Evolutionary conservation across 1,139 yeast species (phyloP).

Genomic region (Entelexis paramagnoliae): DNA sequence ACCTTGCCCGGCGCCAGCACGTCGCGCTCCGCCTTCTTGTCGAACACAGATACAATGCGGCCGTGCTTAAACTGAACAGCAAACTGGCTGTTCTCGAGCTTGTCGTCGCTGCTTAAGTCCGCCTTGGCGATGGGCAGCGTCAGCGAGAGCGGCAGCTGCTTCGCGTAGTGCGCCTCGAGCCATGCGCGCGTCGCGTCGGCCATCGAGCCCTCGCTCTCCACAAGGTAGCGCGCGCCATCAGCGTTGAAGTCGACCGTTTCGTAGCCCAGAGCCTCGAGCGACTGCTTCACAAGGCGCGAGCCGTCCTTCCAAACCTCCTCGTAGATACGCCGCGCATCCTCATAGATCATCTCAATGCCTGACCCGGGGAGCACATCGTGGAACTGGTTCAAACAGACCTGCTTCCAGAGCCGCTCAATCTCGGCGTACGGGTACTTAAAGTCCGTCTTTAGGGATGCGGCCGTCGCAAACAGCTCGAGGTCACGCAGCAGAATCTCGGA

Average conservation of each 20-base stretch:
- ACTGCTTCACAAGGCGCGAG: conserved; percentile 43
- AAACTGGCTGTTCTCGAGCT: conserved; percentile 50
- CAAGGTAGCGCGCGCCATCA: conserved; percentile 5
- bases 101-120: background rate
- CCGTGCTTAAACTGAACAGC: conserved; percentile 56
- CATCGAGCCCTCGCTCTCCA: conserved; percentile 7
- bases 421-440: conserved; percentile 63
- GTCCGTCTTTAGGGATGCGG: conserved; percentile 45
- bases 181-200: background rate
- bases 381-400: conserved; percentile 80
- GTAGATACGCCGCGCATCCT: conserved; percentile 82
- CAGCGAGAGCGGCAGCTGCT: background rate
- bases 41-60: conserved; percentile 55
- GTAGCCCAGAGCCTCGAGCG: conserved; percentile 39
- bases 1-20: conserved; percentile 49
- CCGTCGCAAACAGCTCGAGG: conserved; percentile 70
- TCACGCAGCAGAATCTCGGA: conserved; percentile 77
- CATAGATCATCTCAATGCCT: conserved; percentile 89
- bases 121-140: conserved; percentile 12
- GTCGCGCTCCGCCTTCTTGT: conserved; percentile 50
- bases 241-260: conserved; percentile 22
- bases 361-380: conserved; percentile 97
- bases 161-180: conserved; percentile 4
- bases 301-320: conserved; percentile 46
- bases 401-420: conserved; percentile 72